Evolutionary conservation across 495 filamentous ascomycete genomes (phyloP), one percentile per base, ranked within the genome.

Genomic region (Rostrohypoxylon terebratum): DNA sequence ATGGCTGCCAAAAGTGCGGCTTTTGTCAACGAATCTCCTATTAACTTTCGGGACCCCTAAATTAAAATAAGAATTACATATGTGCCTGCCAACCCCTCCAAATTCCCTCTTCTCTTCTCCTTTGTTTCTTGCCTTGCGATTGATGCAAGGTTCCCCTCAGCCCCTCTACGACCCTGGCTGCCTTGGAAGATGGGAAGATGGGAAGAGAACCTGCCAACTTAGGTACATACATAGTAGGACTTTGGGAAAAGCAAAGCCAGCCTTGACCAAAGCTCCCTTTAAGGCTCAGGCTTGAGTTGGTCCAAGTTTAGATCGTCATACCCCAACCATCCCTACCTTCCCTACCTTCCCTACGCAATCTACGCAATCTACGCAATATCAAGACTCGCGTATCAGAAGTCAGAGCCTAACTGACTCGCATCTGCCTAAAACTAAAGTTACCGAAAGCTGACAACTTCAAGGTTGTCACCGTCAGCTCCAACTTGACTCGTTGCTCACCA

Each of bases 371-470:
- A 28, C 28, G 28, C 50, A 16, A 13, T 14, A 16, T 36, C 51
- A 36, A 63, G 33, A 45, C 18, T 48, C 59, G 44, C 33, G 47
- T 50, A 61, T 48, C 8, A 40, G 14, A 38, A 38, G 16, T 18
- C 34, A 23, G 53, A 59, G 59, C 53, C 67, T 70, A 50, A 69
- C 66, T 69, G 53, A 64, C 67, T 70, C 60, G 60, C 54, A 51
- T 59, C 60, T 64, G 60, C 67, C 67, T 70, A 69, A 28, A 28
- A 28, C 28, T 28, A 28, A 63, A 18, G 31, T 47, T 33, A 48
- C 23, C 59, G 48, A 48, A 47, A 18, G n/a, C 20, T 16, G 28
- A 28, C 28, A 28, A 28, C 28, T 28, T 28, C 3, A n/a, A n/a
- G n/a, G n/a, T n/a, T n/a, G 8, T 47, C 34, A 36, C 36, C 63